Percentiles rank a stretch among this genome's conserved stretches.
phyloP scores from a whole-genome alignment of 257 asterid genomes.

The Penstemon barbatus region DNA sequence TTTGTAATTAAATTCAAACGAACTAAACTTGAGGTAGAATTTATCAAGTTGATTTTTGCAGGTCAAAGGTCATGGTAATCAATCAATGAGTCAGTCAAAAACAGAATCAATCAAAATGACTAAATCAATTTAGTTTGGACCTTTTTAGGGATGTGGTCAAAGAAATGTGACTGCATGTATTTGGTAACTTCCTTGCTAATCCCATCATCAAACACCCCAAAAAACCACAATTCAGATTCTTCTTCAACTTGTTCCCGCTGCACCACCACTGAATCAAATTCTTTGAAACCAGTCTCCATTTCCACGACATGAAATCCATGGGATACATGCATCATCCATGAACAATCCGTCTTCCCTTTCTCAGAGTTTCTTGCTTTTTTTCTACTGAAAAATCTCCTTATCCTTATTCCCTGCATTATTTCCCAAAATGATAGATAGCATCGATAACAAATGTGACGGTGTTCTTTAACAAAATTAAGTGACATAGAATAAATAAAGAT shows the following conservation, averaged over 20 bases:
- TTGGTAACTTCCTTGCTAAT: slow-evolving; percentile 43
- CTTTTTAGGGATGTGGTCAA: slow-evolving; percentile 44
- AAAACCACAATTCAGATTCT: slow-evolving; percentile 54
- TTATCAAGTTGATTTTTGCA: too few species aligned
- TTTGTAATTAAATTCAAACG: too few species aligned
- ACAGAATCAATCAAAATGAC: neutral
- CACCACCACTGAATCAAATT: slow-evolving; percentile 42
- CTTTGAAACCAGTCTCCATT: neutral
- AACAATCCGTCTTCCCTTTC: slow-evolving; percentile 29
- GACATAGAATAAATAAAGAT: neutral
- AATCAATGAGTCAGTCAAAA: too few species aligned
- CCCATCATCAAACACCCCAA: slow-evolving; percentile 54
- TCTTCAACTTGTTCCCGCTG: slow-evolving; percentile 47
- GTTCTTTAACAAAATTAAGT: neutral
- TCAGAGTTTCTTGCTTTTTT: slow-evolving; percentile 23
- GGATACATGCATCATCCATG: slow-evolving; percentile 50
- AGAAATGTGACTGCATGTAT: slow-evolving; percentile 51
- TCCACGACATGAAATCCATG: slow-evolving; percentile 44
- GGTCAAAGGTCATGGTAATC: too few species aligned
- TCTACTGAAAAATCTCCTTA: slow-evolving; percentile 35
- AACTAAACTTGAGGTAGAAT: too few species aligned
- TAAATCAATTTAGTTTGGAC: slow-evolving; percentile 21
- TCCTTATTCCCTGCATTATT: slow-evolving; percentile 29
- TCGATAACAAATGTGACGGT: too few species aligned
- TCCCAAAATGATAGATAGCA: too few species aligned